Conservation (phyloP, 2,329 filamentous ascomycete species). For the Sarocladiaceae sp. region DNA sequence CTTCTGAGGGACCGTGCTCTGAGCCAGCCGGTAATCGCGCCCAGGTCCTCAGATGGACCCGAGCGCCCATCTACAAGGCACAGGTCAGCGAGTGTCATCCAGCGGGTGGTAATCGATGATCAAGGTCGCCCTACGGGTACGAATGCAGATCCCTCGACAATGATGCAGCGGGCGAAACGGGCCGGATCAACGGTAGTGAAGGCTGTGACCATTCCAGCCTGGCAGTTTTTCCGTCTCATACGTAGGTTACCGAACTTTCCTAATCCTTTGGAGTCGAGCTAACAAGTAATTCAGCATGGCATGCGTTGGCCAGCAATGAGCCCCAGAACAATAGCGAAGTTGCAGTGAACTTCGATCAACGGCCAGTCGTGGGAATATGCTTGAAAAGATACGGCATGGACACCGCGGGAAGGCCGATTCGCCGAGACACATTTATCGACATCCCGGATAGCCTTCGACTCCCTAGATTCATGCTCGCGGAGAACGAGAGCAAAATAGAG, state of each 20-base stretch:
- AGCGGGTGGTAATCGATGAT: conserved; percentile 52
- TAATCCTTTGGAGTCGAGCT: neutral
- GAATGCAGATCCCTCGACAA: conserved; percentile 30
- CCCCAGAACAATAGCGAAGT: conserved; percentile 71
- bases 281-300: conserved; percentile 64
- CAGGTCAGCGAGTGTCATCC: conserved; percentile 57
- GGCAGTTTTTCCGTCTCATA: conserved; percentile 94
- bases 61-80: conserved; percentile 33
- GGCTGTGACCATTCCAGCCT: conserved; percentile 91
- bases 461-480: conserved; percentile 77
- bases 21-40: neutral
- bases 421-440: conserved; percentile 81
- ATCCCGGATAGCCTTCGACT: conserved; percentile 78
- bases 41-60: conserved; percentile 23
- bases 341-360: conserved; percentile 78
- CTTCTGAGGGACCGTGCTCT: conserved; percentile 1
- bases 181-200: conserved; percentile 55
- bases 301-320: conserved; percentile 55
- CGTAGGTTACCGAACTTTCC: conserved; percentile 50
- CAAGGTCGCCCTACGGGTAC: conserved; percentile 37
- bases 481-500: conserved; percentile 62
- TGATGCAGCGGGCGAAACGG: conserved; percentile 38
- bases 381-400: conserved; percentile 81
- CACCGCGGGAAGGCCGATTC: conserved; percentile 61
- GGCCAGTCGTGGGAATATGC: conserved; percentile 88